These are phyloP conservation scores for Boletus reticuloceps DNA, from an alignment of 768 basidiomycete species.

Conservation along the genomic window DNA sequence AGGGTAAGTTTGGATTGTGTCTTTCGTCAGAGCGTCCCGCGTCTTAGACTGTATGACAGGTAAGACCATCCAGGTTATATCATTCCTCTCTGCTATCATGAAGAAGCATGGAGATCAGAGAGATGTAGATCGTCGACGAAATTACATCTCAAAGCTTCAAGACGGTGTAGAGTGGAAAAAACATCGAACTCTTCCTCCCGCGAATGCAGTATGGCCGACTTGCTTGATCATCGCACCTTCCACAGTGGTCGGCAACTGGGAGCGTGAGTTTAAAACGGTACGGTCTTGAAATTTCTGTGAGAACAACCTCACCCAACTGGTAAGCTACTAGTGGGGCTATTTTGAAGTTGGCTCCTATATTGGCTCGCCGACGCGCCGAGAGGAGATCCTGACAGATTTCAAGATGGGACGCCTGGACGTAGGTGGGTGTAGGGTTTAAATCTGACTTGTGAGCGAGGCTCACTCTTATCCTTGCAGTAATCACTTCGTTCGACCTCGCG, in stretches of 20 bases:
- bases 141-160: constrained; percentile 65
- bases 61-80: constrained; percentile 96
- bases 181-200: constrained; percentile 53
- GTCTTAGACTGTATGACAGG: constrained; percentile 34
- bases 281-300: constrained; percentile 9
- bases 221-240: constrained; percentile 86
- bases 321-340: constrained; percentile 76
- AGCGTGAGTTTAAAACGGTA: constrained; percentile 82
- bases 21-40: neutral
- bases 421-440: constrained; percentile 43
- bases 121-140: constrained; percentile 66
- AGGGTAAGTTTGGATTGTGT: constrained; percentile 23
- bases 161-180: constrained; percentile 55
- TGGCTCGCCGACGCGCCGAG: constrained; percentile 50
- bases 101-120: constrained; percentile 62
- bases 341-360: constrained; percentile 82
- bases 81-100: constrained; percentile 92
- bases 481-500: constrained; percentile 79
- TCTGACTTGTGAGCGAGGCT: neutral
- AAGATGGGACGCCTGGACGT: constrained; percentile 81
- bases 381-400: constrained; percentile 65
- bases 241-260: constrained; percentile 86
- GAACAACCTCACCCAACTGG: neutral
- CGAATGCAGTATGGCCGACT: constrained; percentile 80
- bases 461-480: constrained; percentile 43